Conservation (phyloP, 2,329 filamentous ascomycete genomes). For the Penicillium hordei region DNA sequence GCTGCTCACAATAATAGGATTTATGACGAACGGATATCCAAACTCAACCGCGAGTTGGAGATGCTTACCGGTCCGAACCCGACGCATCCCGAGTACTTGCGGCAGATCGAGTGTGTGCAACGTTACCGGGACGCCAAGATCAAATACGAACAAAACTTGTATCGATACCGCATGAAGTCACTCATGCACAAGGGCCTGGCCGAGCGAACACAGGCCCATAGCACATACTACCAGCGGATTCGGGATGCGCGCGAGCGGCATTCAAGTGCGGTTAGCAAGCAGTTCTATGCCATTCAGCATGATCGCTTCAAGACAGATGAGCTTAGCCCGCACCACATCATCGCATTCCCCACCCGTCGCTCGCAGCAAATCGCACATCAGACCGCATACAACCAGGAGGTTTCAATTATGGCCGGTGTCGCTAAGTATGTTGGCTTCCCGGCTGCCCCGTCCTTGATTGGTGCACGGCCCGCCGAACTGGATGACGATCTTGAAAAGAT, state of each 20-base stretch:
- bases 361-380: slow-evolving; percentile 80
- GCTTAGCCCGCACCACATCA: slow-evolving; percentile 75
- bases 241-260: slow-evolving; percentile 79
- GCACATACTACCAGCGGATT: slow-evolving; percentile 84
- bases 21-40: slow-evolving; percentile 82
- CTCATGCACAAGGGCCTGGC: slow-evolving; percentile 74
- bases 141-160: slow-evolving; percentile 70
- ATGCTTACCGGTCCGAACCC: slow-evolving; percentile 59
- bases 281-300: slow-evolving; percentile 90
- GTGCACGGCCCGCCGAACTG: slow-evolving; percentile 69
- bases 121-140: slow-evolving; percentile 78
- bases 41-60: slow-evolving; percentile 68
- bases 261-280: slow-evolving; percentile 77
- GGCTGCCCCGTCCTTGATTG: slow-evolving; percentile 79
- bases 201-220: slow-evolving; percentile 79
- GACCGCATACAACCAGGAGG: slow-evolving; percentile 89
- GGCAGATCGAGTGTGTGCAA: slow-evolving; percentile 84
- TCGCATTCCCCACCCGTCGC: slow-evolving; percentile 75
- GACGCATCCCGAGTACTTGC: slow-evolving; percentile 86
- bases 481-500: slow-evolving; percentile 89
- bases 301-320: slow-evolving; percentile 78
- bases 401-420: slow-evolving; percentile 83
- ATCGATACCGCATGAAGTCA: slow-evolving; percentile 70
- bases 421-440: slow-evolving; percentile 97
- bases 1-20: slow-evolving; percentile 55